These are phyloP conservation scores for Thraustochytrium striatum DNA, from an alignment of 352 stramenopile genomes.

Conservation along the genomic window DNA sequence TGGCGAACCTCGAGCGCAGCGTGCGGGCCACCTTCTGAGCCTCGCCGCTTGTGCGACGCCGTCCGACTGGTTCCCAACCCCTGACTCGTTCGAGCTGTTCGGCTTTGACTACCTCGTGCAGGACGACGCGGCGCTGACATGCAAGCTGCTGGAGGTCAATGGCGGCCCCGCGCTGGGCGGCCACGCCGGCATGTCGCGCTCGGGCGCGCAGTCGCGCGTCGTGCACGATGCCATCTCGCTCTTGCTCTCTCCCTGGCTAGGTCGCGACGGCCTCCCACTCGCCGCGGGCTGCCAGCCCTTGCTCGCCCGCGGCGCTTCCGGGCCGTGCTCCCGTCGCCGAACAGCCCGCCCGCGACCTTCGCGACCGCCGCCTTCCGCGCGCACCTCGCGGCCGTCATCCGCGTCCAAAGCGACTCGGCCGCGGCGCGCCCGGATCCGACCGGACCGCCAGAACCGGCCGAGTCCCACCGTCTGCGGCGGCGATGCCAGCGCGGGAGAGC, in stretches of 20 bases:
- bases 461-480: not conserved
- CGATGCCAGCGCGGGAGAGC: not conserved
- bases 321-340: no score
- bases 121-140: not conserved
- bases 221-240: no score
- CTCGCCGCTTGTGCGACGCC: not conserved
- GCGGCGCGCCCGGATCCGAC: not conserved
- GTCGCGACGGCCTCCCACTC: no score
- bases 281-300: no score
- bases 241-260: no score
- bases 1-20: not conserved
- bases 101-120: constrained; percentile 26
- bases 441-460: not conserved
- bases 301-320: no score
- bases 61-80: constrained; percentile 22
- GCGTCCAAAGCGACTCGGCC: not conserved
- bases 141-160: constrained; percentile 8
- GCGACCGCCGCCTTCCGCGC: no score
- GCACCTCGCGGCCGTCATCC: no score
- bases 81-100: constrained; percentile 19
- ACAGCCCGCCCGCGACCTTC: no score
- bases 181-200: constrained; percentile 12
- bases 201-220: no score
- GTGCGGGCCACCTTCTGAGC: not conserved
- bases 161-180: constrained; percentile 5